These are phyloP conservation scores for Paraconiothyrium brasiliense DNA, from an alignment of 2,329 filamentous ascomycete species.

Conservation along the genomic window DNA sequence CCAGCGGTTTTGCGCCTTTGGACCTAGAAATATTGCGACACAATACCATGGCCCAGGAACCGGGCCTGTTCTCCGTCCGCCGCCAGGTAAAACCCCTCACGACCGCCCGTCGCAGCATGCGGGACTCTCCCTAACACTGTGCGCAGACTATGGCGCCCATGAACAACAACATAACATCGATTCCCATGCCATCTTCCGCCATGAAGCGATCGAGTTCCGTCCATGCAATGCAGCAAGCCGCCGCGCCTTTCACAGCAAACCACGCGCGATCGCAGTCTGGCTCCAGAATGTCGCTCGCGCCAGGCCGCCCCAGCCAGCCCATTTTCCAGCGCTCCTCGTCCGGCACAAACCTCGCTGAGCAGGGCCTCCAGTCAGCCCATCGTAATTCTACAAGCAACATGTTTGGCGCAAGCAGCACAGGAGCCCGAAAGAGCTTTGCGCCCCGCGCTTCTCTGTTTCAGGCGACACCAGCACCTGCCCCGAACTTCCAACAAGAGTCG, in stretches of 20 bases:
- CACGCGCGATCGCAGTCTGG: conserved; percentile 85
- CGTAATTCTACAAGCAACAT: conserved; percentile 80
- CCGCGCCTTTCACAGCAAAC: conserved; percentile 68
- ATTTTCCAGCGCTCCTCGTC: conserved; percentile 87
- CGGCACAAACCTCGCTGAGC: conserved; percentile 79
- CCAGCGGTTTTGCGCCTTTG: neutral
- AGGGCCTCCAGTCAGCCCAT: conserved; percentile 84
- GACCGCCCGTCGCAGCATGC: conserved; percentile 25
- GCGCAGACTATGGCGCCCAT: conserved; percentile 84
- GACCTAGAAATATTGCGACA: conserved; percentile 18
- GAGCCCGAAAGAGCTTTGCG: conserved; percentile 76
- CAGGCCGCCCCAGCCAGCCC: conserved; percentile 81
- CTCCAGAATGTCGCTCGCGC: conserved; percentile 84
- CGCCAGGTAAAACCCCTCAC: conserved; percentile 75
- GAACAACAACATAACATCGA: conserved; percentile 78
- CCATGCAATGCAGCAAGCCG: conserved; percentile 66
- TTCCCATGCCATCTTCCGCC: conserved; percentile 90
- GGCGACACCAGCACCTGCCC: conserved; percentile 57
- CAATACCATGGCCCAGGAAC: conserved; percentile 46
- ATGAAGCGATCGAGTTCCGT: conserved; percentile 92
- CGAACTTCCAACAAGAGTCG: conserved; percentile 65
- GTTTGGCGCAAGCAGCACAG: conserved; percentile 59
- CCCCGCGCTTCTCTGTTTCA: conserved; percentile 61
- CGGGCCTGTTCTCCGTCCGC: conserved; percentile 87
- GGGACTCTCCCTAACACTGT: conserved; percentile 24